Evolutionary conservation across 2,329 filamentous ascomycete genomes (phyloP), one percentile per base, ranked within the genome.

Genomic region (Talaromyces rugulosus): DNA sequence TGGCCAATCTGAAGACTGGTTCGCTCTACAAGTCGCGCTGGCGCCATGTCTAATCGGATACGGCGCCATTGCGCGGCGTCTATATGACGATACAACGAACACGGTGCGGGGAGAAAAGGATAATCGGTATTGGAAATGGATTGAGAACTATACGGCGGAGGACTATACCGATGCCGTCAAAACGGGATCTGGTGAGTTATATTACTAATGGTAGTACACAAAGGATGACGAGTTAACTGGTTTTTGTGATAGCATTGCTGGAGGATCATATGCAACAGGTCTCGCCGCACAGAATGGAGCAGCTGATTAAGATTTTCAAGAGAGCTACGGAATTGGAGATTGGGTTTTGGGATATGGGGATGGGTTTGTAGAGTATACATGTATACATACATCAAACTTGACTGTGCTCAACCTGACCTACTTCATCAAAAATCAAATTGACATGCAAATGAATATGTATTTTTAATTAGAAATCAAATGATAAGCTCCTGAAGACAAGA

Each of bases 1-100:
- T 23, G 94, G 94, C 6, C 87, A 92, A 68, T 92, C 89, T 1
- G 87, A 95, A 71, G 92, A 96, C 78, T 96, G 89, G 87, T 82
- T 97, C 52, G 92, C 88, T 4, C 83, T 98, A 9, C 92, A 96
- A 70, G 81, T 97, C 64, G 88, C 91, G 4, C 82, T 97, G 59
- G 87, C 93, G 14, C 92, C 94, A 0, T 97, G 94, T 72, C 81
- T 96, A 34, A 83, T 97, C n/a, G 94, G 94, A 50, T 97, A 98
- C 73, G 89, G 89, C 9, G 85, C 86, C 61, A 90, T 96, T 63
- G 94, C 91, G 5, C 82, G 83, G 69, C 84, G 91, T 69, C 81
- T 96, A 3, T 82, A 87, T 68, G 80, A 80, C 14, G 87, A 90
- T 64, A 77, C 36, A 2, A 50, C 40, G 4, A 83, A 56, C 80